Conservation (phyloP, 169 alveolate genomes). For the Eimeria maxima region DNA sequence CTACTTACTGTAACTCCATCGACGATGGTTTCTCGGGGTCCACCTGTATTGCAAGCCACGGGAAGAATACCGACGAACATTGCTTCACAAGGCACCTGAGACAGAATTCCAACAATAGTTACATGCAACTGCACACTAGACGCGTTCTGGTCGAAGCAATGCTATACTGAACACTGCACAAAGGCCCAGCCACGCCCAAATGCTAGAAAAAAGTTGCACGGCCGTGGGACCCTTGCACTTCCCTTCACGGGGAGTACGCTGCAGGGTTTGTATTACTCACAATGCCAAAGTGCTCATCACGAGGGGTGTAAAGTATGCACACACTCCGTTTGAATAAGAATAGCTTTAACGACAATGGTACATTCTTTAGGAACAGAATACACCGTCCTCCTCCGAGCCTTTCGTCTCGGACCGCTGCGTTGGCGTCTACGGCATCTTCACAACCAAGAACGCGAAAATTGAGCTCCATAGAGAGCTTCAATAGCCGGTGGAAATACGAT, state of each 20-base stretch:
- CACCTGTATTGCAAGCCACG: constrained; percentile 96
- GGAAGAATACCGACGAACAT: constrained; percentile 91
- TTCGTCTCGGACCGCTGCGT: not conserved
- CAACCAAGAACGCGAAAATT: constrained; percentile 10
- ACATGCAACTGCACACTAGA: not conserved
- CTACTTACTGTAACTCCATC: constrained; percentile 91
- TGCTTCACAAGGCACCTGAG: constrained; percentile 84
- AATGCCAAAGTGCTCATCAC: constrained; percentile 97
- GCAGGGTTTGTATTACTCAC: constrained; percentile 85
- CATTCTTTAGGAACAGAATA: constrained; percentile 91
- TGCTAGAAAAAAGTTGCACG: not conserved
- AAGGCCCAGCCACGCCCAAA: not conserved
- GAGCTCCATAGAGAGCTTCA: constrained; percentile 80
- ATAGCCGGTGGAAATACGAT: constrained; percentile 53
- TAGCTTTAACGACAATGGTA: constrained; percentile 90
- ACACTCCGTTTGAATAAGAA: constrained; percentile 90
- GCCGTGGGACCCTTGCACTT: not conserved
- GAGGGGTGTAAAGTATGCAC: constrained; percentile 96
- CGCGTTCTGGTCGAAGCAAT: not conserved
- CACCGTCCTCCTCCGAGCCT: constrained; percentile 67
- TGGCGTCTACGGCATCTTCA: not conserved
- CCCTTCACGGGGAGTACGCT: not conserved
- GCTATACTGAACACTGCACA: not conserved
- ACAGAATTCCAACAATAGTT: not conserved
- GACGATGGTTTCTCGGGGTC: constrained; percentile 95